Conservation (phyloP, 805 yeast species). For the Wickerhamomyces bovis region DNA sequence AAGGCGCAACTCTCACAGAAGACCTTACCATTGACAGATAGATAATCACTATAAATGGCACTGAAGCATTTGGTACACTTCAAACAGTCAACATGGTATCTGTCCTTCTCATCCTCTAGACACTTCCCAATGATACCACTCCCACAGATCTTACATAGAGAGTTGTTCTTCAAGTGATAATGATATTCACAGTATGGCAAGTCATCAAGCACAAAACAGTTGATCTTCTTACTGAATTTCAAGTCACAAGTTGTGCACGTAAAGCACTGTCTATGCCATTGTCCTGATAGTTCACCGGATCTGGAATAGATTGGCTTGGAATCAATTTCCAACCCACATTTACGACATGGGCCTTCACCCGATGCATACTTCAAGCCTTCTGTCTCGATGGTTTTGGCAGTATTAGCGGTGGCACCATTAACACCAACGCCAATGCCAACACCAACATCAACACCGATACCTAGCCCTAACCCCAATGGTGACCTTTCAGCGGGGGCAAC, state of each 20-base stretch:
- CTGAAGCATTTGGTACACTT: conserved; percentile 56
- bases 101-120: conserved; percentile 63
- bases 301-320: conserved; percentile 77
- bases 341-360: conserved; percentile 79
- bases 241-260: conserved; percentile 59
- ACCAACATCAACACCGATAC: background rate
- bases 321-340: conserved; percentile 50
- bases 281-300: conserved; percentile 76
- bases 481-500: background rate
- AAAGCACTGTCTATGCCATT: conserved; percentile 92
- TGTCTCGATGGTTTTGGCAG: background rate
- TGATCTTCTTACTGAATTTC: conserved; percentile 51
- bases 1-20: conserved; percentile 41
- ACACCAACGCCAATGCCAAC: background rate
- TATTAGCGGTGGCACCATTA: background rate
- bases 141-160: conserved; percentile 67
- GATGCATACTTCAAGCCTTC: conserved; percentile 33
- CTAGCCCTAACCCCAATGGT: background rate
- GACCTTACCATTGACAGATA: conserved; percentile 40
- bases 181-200: conserved; percentile 78
- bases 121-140: conserved; percentile 87
- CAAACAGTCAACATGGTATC: conserved; percentile 75
- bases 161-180: conserved; percentile 67
- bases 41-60: conserved; percentile 49
- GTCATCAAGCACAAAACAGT: conserved; percentile 74